A percentile compares a stretch with the other conserved stretches of the same genome.
These are phyloP conservation scores for Ensete glaucum DNA, from an alignment of 176 grass and related monocot genomes.

Conservation along the genomic window DNA sequence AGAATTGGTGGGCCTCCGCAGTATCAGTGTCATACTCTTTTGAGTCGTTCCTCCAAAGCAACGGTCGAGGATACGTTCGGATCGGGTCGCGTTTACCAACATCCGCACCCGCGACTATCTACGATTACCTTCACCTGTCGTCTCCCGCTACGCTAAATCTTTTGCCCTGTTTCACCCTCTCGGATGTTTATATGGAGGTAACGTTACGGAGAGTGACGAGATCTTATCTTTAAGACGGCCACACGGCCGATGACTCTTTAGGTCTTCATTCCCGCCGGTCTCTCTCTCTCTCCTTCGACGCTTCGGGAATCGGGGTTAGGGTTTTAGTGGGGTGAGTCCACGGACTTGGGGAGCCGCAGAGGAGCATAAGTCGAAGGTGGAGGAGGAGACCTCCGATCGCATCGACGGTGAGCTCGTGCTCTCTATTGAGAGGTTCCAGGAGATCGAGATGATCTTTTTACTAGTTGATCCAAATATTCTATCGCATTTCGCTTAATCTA, in stretches of 20 bases:
- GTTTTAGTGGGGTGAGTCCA: not conserved
- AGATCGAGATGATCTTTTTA: not conserved
- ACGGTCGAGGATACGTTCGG: too few relatives aligned
- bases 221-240: not conserved
- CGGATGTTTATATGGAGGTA: not conserved
- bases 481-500: too few relatives aligned
- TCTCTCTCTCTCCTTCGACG: not conserved
- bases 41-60: too few relatives aligned
- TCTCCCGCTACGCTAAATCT: too few relatives aligned
- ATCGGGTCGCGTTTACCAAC: too few relatives aligned
- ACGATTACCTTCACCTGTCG: too few relatives aligned
- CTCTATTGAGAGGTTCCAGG: constrained; percentile 15
- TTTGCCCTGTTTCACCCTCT: too few relatives aligned
- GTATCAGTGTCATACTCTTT: too few relatives aligned
- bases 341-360: not conserved
- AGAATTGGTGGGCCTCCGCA: too few relatives aligned
- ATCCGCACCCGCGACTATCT: too few relatives aligned
- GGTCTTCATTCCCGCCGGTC: not conserved
- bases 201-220: not conserved
- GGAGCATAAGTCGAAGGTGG: constrained; percentile 16
- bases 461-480: too few relatives aligned
- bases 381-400: constrained; percentile 8
- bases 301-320: not conserved
- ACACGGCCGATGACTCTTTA: not conserved
- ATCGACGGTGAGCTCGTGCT: constrained; percentile 13